Percentiles rank a stretch among this genome's conserved stretches.
phyloP scores from a whole-genome alignment of 768 basidiomycete species.

The Termitomyces sp. region DNA sequence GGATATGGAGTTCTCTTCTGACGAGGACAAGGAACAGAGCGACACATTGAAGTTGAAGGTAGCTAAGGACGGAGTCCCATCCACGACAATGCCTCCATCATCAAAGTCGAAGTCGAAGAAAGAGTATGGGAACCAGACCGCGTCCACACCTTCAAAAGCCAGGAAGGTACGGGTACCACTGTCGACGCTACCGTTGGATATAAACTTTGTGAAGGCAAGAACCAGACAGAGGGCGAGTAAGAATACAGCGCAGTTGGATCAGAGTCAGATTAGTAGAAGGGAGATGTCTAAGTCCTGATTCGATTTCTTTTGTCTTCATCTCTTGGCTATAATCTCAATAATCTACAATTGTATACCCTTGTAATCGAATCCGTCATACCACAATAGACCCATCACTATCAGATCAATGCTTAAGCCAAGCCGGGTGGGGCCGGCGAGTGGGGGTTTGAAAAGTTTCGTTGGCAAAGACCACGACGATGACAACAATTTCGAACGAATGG shows the following conservation, averaged over 20 bases:
- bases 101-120: not conserved
- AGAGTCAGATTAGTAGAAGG: no score
- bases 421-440: no score
- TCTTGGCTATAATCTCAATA: no score
- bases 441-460: no score
- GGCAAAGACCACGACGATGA: not conserved
- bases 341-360: not conserved
- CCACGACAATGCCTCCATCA: not conserved
- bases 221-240: not conserved
- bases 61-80: not conserved
- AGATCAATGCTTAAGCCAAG: no score
- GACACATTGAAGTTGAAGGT: not conserved
- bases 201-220: not conserved
- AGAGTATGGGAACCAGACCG: no score
- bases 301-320: not conserved
- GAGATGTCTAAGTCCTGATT: not conserved
- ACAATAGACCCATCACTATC: no score
- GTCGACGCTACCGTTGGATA: not conserved
- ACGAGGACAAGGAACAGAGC: not conserved
- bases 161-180: not conserved
- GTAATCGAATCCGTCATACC: no score
- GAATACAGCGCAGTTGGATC: not conserved
- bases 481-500: not conserved
- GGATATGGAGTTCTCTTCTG: conserved; percentile 7
- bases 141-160: not conserved